Base-by-base conservation (phyloP, 2,329 filamentous ascomycete genomes). In the Cordyceps cicadae region DNA sequence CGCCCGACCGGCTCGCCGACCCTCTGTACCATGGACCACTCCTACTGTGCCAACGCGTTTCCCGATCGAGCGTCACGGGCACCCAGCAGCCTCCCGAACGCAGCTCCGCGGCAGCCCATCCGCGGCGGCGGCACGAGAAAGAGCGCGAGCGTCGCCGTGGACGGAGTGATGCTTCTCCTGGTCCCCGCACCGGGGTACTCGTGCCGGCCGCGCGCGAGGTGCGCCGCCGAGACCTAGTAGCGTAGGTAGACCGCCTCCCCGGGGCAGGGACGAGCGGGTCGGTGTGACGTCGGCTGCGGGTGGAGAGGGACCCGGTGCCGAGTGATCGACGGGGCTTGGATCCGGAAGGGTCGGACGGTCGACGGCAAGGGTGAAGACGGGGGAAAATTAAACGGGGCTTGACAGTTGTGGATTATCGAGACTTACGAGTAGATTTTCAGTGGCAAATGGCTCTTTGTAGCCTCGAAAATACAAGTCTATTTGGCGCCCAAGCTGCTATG, bases 11-110 rank as follows among this genome's bases (percentile, higher is more conserved):
- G 53, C 9, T 29, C 34, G 21, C 17, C 19, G 11, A 54, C 55
- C 43, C 55, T 59, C 46, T 45, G 54, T 6, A 55, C 39, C 60
- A 60, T 60, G 0, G 19, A 19, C 43, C n/a, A 26, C 51, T 62
- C 62, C 26, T 59, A 62, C 14, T 5, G 29, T 8, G 34, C 48
- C 34, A 63, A 17, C 17, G 39, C n/a, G n/a, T n/a, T 64, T 63
- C n/a, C 63, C 62, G 2, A 65, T 39, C 7, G 64, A 64, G 32
- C 21, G 64, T 64, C 11, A 45, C 62, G 12, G 46, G n/a, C 26
- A 12, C 21, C n/a, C 49, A 17, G 17, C n/a, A n/a, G 9, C n/a
- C 1, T n/a, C n/a, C 43, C 43, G 2, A 1, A 1, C 58, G 50
- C 57, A 59, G 6, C 49, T 53, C 9, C 9, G 1, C n/a, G 26